Conservation (phyloP, 495 filamentous ascomycete genomes). For the Aspergillus sclerotioniger region DNA sequence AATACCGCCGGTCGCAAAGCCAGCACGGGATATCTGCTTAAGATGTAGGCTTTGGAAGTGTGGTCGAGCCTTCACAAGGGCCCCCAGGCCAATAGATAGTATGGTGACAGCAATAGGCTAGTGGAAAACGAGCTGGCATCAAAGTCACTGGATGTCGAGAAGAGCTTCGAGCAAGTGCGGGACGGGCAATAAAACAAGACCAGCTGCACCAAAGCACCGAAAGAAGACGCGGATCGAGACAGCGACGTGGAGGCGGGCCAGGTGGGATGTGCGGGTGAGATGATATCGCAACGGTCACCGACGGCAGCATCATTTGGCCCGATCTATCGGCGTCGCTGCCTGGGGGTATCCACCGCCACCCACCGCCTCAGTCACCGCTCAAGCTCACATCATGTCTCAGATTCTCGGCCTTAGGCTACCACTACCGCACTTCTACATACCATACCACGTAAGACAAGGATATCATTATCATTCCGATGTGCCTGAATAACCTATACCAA, state of each 20-base stretch:
- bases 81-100: background rate
- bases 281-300: slow-evolving; percentile 8
- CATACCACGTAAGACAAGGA: too few species aligned
- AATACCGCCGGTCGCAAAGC: background rate
- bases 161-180: background rate
- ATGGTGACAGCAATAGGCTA: background rate
- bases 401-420: background rate
- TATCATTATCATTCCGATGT: too few species aligned
- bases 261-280: background rate
- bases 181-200: background rate
- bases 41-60: background rate
- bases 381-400: background rate
- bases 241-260: background rate
- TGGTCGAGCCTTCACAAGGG: background rate
- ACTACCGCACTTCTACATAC: too few species aligned
- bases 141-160: background rate
- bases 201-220: background rate
- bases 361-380: slow-evolving; percentile 7
- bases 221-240: background rate
- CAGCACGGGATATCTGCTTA: background rate
- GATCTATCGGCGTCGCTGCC: slow-evolving; percentile 4
- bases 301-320: slow-evolving; percentile 4
- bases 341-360: slow-evolving; percentile 15
- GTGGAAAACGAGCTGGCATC: slow-evolving; percentile 12
- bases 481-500: too few species aligned